Base-by-base conservation (phyloP, 2,329 filamentous ascomycete genomes). In the Pseudocercospora cruenta region DNA sequence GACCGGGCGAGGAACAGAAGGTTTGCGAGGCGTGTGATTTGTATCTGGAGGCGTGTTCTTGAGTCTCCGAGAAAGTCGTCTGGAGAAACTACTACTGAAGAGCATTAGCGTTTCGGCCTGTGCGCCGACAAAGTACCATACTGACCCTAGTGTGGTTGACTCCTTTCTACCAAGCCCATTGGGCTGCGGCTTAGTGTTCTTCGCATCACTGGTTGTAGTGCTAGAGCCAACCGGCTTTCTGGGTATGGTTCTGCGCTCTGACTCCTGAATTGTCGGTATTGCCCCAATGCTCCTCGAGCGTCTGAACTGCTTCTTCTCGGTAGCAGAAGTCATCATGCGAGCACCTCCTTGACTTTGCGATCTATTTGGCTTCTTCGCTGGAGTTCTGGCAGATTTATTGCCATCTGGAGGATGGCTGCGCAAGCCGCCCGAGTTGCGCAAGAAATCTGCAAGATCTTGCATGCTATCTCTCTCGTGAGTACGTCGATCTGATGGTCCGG, bases 61-160 rank as follows among this genome's bases (percentile, higher is more conserved):
- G 21, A 73, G 67, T 45, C 73, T 72, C 33, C 67, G 70, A 0
- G 74, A 76, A 12, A 76, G 62, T 58, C 74, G 71, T 24, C 73
- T 70, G 14, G 71, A 71, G 65, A 76, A 74, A 58, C 68, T 68
- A 33, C 67, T 72, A 33, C 71, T 72, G 54, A 33, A 16, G 36
- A 24, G 49, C 24, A 66, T 66, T 58, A 66, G 63, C 33, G 19
- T 24, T 4, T 28, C 12, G 63, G 19, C 24, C 22, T 60, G 6
- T 14, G 47, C 49, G 53, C 47, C 8, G 36, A 16, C 14, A 22
- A 19, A 54, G 5, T 31, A 0, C 54, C 55, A 24, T 53, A 60
- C 53, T 51, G 22, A 19, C 31, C 36, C 45, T 57, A 24, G 24
- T 26, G 26, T 28, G 21, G 31, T n/a, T 24, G 60, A 43, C n/a